Base-by-base conservation (phyloP, 495 filamentous ascomycete species). In the Wilcoxina mikolae region DNA sequence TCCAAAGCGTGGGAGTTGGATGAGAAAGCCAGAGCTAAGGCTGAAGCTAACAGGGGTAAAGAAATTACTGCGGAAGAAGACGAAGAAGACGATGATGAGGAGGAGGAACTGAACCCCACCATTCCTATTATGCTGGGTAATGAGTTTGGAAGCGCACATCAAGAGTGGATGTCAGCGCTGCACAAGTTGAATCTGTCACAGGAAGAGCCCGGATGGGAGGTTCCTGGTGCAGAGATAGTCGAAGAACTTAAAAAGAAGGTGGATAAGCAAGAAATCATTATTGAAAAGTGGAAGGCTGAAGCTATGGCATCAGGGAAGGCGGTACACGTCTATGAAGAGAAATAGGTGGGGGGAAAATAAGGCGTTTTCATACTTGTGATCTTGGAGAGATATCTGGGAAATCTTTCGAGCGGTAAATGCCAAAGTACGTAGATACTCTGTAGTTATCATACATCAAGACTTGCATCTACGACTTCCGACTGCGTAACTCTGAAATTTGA, bases 61-160 rank as follows among this genome's bases (percentile, higher is more conserved):
- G 60, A 63, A 12, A 44, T 58, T 24, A 26, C 61, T 29, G 53
- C 23, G 18, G 51, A 54, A 9, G 64, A 56, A 11, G 11, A 56
- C 2, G 56, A 38, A 28, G 51, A 53, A 31, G 60, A 60, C 1
- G 60, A 57, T 27, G 39, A 17, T 7, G 53, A 60, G 31, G 56
- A 56, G 5, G 53, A 46, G 22, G 56, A 63, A 31, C 58, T 60
- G 27, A 64, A 64, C 38, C 60, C 60, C 3, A 42, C 55, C 38
- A 56, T 64, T 28, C 60, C 60, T 4, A 55, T 64, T 22, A 59
- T 59, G 26, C 25, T 64, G 10, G 60, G 60, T 10, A 49, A 54
- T 15, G 29, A 56, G 23, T 44, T 18, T 15, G 60, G 59, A 23
- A 9, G 18, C 9, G 49, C 28, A 23, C 49, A 52, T 9, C 12